Base-by-base conservation (phyloP, 2,329 filamentous ascomycete genomes). In the Cladophialophora yegresii region DNA sequence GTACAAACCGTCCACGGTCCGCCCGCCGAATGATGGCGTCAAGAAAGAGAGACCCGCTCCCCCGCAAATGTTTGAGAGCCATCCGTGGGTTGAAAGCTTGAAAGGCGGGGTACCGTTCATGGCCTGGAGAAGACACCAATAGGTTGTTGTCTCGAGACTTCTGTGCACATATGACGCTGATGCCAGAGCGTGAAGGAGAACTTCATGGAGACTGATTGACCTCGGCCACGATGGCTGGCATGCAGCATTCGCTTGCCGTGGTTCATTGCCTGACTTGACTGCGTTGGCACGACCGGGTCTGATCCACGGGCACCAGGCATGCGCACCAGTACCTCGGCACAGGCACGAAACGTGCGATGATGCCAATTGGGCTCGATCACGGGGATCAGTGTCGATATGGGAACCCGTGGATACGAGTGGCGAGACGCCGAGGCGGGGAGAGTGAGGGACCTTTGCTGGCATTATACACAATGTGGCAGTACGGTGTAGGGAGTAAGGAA, bases 71-170 rank as follows among this genome's bases (percentile, higher is more conserved):
- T 43, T 28, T 10, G 33, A 53, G 10, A 26, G 3, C 57, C 20
- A 43, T 40, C 12, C 56, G 30, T 64, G 56, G 62, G 57, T 50
- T 50, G 43, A 43, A 45, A 56, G 45, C 47, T 53, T 26, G 5
- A 59, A 56, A 60, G 62, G 62, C 62, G 62, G 62, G 62, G 62
- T 64, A 59, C 47, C 20, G 13, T 16, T 50, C 9, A 51, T 9
- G 28, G 32, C 40, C 26, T 43, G 26, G 55, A 51, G 50, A 50
- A 26, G 30, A 54, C 30, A 53, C 51, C 51, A 54, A 51, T 51
- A 26, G 26, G 47, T 23, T 3, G 26, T 23, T 28, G 26, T 28
- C 20, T 4, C 10, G 47, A 26, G 26, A 20, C 47, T 13, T 16
- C 13, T 12, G 9, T 2, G 47, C 26, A n/a, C 16, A 16, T 16